A percentile compares a stretch with the other conserved stretches of the same genome.
Evolutionary conservation across 306 rosid species (phyloP).

Genomic region (Gillenia trifoliata): DNA sequence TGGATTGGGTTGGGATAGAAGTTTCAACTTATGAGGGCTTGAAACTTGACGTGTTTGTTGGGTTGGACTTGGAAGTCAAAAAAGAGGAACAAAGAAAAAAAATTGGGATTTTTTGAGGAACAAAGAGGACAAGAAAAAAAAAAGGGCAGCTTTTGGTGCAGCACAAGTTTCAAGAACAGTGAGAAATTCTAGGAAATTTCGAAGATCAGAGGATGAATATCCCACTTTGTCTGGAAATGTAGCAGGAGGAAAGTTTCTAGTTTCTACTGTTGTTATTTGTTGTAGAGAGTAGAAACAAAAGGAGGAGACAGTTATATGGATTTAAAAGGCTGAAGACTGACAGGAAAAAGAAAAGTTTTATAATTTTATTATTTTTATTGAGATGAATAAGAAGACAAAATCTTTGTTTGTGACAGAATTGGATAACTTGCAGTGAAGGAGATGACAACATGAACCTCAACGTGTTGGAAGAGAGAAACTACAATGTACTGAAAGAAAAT

Average conservation of each 20-base stretch:
- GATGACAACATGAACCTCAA: neutral
- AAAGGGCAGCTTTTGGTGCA: slow-evolving; percentile 18
- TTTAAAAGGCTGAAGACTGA: slow-evolving; percentile 14
- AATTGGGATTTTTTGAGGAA: neutral
- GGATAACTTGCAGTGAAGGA: slow-evolving; percentile 9
- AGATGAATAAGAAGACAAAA: slow-evolving; percentile 6
- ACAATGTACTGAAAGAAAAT: neutral
- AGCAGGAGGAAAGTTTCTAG: slow-evolving; percentile 26
- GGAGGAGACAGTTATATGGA: slow-evolving; percentile 7
- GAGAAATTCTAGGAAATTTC: slow-evolving; percentile 17
- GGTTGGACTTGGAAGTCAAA: slow-evolving; percentile 34
- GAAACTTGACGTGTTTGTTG: slow-evolving; percentile 9
- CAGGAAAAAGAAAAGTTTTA: too few relatives aligned
- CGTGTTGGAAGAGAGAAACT: neutral
- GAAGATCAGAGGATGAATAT: slow-evolving; percentile 23
- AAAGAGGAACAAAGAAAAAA: slow-evolving; percentile 9
- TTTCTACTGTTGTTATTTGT: slow-evolving; percentile 14
- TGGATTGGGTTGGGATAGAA: neutral
- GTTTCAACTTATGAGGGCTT: slow-evolving; percentile 24
- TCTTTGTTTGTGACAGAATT: slow-evolving; percentile 18
- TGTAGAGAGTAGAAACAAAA: slow-evolving; percentile 29
- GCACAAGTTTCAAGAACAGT: slow-evolving; percentile 30
- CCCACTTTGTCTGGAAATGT: too few relatives aligned
- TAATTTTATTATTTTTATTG: neutral
- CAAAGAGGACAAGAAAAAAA: slow-evolving; percentile 10